Evolutionary conservation across 345 rosid genomes (phyloP).

Genomic region (Eucalyptus grandis): DNA sequence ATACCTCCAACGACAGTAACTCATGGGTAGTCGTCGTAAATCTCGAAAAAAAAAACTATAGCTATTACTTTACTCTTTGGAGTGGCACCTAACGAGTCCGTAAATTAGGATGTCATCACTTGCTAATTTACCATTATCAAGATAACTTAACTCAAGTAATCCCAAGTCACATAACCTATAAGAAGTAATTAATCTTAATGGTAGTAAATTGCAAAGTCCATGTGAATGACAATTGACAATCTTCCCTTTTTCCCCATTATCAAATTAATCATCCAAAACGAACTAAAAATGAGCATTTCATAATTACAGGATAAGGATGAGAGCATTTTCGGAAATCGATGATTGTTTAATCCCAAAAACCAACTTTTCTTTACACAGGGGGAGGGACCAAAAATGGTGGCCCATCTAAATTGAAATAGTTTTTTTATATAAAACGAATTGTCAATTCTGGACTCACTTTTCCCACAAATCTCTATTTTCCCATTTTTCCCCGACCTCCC

Average conservation of each 20-base stretch:
- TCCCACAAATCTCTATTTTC: background rate
- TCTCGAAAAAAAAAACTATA: too few relatives aligned
- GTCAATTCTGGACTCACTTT: background rate
- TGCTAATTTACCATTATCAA: too few relatives aligned
- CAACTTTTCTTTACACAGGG: background rate
- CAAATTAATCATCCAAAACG: background rate
- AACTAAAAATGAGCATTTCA: background rate
- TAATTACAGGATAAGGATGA: background rate
- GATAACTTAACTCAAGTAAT: background rate
- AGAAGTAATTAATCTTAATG: background rate
- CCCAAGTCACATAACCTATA: background rate
- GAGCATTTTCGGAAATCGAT: background rate
- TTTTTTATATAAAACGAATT: background rate
- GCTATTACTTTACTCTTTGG: too few relatives aligned
- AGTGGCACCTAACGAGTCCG: too few relatives aligned
- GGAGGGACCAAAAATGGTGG: background rate
- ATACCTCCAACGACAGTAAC: background rate
- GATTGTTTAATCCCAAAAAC: background rate
- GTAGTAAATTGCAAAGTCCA: background rate
- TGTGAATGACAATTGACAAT: background rate
- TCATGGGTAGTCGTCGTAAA: accelerated
- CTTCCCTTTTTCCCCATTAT: background rate
- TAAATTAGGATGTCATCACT: too few relatives aligned
- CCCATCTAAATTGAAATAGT: background rate
- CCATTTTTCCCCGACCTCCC: background rate